Evolutionary conservation across 169 alveolate species (phyloP), one percentile per base, ranked within the genome.

Genomic region (Plasmodium blacklocki): DNA sequence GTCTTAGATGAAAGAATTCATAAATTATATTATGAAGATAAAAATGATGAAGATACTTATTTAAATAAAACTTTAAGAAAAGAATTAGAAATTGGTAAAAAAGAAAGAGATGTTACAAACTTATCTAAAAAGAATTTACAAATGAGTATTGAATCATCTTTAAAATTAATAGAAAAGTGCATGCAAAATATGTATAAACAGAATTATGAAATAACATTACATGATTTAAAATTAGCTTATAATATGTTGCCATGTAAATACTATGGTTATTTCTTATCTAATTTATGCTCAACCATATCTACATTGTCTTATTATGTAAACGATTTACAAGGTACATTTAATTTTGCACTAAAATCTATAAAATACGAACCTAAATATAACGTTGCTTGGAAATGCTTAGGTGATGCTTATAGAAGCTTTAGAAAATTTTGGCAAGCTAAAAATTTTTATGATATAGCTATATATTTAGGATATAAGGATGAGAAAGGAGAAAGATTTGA

Each of bases 181-280:
- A 67, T 21, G 29, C n/a, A 80, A 68, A 80, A 66, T 12, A 11
- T 80, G 29, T 80, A 80, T 54, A 67, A 62, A 47, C 90, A 80
- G 26, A 80, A 80, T 43, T 80, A 67, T 54, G 90, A 80, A 68
- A 19, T 56, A 50, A 80, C 90, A 14, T 54, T 80, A 32, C 73
- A 70, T 49, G 90, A 80, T 56, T 80, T 80, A 29, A 80, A 80
- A 68, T 32, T 68, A 68, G 90, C 90, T 32, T 80, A 80, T 68
- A 80, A 58, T 29, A 80, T 80, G 90, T 26, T 80, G 3, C 90
- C 90, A 26, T 80, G 90, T 80, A 80, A 80, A 80, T 80, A 80
- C 32, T 80, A 80, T 32, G 90, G 90, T 12, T 80, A 43, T 26
- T 80, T 80, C 43, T 14, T 80, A 45, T 80, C 90, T 5, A 21